Evolutionary conservation across 768 basidiomycete species (phyloP), one percentile per base, ranked within the genome.

Genomic region (Tylopilus sp.): DNA sequence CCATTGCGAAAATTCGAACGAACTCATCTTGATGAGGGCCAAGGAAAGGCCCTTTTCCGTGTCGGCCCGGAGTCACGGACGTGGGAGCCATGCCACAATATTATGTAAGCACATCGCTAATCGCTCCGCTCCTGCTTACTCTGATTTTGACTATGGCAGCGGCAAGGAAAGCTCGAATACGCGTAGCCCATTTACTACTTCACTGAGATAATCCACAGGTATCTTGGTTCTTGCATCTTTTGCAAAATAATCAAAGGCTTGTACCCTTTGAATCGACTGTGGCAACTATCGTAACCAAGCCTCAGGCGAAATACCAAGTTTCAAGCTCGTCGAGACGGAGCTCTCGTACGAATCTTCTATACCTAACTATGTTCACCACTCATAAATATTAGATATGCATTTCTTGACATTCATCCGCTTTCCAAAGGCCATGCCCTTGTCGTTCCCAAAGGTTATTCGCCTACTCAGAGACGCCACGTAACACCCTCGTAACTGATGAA

Each of bases 231-330:
- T 21, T 97, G 94, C 70, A 72, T 98, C 62, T 98, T 97, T 75
- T 98, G 95, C 79, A 97, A 86, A 74, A 97, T 98, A 69, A 79
- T 94, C 74, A 90, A 90, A 73, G 90, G 93, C 83, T 41, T 23
- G 69, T 57, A 31, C 22, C 33, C 33, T 52, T 2, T 7, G 33
- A 10, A 22, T n/a, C 12, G 17, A 1, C 10, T 20, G 2, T 39
- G 4, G n/a, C 4, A 7, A 0, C 15, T 7, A 3, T 33, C 33
- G 6, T 49, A 15, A 49, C 18, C 41, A 33, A 5, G 20, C 11
- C 21, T 20, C 65, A 93, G 93, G 92, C 46, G 86, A 94, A 21
- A 93, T 98, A 57, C 95, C 95, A 15, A 85, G 86, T 70, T 85
- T 79, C 70, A 95, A 93, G 73, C 79, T 94, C 31, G 48, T 87